Conservation (phyloP, 2,329 filamentous ascomycete genomes). For the Clarireedia homoeocarpa region DNA sequence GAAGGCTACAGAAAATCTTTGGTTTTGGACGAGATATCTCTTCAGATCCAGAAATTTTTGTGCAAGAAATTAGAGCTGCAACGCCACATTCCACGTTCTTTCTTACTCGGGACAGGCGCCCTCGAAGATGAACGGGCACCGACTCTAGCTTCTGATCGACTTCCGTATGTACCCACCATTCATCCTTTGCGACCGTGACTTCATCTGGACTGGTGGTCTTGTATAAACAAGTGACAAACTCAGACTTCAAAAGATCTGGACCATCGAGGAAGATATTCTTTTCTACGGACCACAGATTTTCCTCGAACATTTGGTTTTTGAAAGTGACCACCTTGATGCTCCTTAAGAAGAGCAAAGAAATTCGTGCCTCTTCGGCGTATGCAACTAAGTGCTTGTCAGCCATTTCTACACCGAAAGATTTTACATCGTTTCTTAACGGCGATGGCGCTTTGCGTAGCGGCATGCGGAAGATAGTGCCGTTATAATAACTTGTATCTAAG, state of each 20-base stretch:
- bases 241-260: conserved; percentile 6
- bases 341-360: conserved; percentile 23
- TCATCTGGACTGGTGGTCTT: background rate
- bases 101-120: conserved; percentile 13
- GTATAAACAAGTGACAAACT: conserved; percentile 8
- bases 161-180: conserved; percentile 17
- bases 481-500: conserved; percentile 14
- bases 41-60: background rate
- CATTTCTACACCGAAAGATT: background rate
- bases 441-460: conserved; percentile 15
- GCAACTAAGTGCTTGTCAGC: conserved; percentile 9
- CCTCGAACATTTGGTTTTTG: conserved; percentile 6
- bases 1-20: background rate
- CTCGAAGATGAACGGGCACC: conserved; percentile 7
- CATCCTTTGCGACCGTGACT: conserved; percentile 11
- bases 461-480: conserved; percentile 26
- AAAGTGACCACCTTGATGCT: conserved; percentile 18
- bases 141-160: conserved; percentile 8
- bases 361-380: conserved; percentile 23
- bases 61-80: conserved; percentile 14
- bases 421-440: background rate
- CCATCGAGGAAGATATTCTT: background rate
- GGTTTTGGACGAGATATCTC: background rate
- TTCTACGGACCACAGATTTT: conserved; percentile 17
- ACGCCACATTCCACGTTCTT: conserved; percentile 21